Conservation (phyloP, 306 rosid species). For the Vigna mungo region DNA sequence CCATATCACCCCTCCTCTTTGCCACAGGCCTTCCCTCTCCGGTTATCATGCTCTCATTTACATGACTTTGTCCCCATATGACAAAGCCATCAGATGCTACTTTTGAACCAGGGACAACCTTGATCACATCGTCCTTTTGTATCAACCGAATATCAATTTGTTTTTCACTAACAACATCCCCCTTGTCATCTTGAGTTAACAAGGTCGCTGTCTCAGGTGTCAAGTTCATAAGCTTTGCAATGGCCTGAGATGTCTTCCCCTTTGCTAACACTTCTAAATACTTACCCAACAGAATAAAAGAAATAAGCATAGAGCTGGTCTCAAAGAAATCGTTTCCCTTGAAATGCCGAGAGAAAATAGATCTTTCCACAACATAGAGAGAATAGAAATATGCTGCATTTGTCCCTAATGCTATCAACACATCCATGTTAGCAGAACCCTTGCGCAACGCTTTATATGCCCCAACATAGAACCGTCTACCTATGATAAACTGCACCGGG, state of each 20-base stretch:
- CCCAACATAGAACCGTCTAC: constrained; percentile 75
- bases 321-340: constrained; percentile 82
- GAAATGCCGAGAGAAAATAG: constrained; percentile 61
- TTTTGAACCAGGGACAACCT: constrained; percentile 72
- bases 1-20: constrained; percentile 66
- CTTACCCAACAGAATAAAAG: constrained; percentile 83
- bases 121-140: constrained; percentile 76
- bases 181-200: constrained; percentile 57
- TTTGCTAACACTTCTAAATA: constrained; percentile 84
- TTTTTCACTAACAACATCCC: constrained; percentile 55
- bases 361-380: constrained; percentile 67
- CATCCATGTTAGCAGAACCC: constrained; percentile 87
- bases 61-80: constrained; percentile 74
- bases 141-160: constrained; percentile 71
- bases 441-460: constrained; percentile 69
- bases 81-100: constrained; percentile 82
- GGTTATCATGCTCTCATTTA: constrained; percentile 92
- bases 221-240: constrained; percentile 85
- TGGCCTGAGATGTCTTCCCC: constrained; percentile 84
- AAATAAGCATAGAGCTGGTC: constrained; percentile 83
- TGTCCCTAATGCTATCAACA: constrained; percentile 81
- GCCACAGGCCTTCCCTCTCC: constrained; percentile 76
- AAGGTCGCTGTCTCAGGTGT: constrained; percentile 74
- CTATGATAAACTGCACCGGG: constrained; percentile 78
- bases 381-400: constrained; percentile 92